Evolutionary conservation across 2,329 filamentous ascomycete species (phyloP), one percentile per base, ranked within the genome.

Genomic region (Neonectria magnoliae): DNA sequence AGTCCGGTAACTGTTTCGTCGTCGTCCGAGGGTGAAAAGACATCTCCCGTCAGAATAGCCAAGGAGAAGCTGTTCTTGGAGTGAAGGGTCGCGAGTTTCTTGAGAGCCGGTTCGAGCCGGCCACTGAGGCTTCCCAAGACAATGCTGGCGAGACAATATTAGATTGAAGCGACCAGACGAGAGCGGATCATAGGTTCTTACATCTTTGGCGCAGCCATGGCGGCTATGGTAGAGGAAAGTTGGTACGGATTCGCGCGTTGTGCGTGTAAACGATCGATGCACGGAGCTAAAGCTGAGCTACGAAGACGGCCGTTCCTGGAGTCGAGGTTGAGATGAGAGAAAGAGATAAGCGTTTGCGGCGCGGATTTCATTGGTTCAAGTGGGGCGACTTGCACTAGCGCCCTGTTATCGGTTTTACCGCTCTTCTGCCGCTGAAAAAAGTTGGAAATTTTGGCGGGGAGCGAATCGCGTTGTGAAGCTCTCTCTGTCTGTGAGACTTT

Each of bases 1-100:
- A 99, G 85, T 10, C 87, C 85, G 11, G 84, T 81, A 5, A 96
- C 80, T 10, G 80, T 76, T 13, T 87, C 84, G 44, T 89, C 83
- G 57, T 91, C 86, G 50, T 89, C 84, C 1, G 83, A 80, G 47
- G 85, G 80, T 18, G 85, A 82, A 75, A 98, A 98, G 7, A 98
- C 84, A 75, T 98, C 91, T 59, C 96, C 96, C 10, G 89, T 88
- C 33, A 97, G 82, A 60, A 99, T 89, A 16, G 93, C 94, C 73
- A 98, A 91, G 14, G 92, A 86, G 77, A 99, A 98, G 74, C 85
- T 87, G 76, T 98, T 96, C 81, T 98, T 98, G 38, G 89, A 83
- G 72, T 98, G 94, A 2, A 98, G 84, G 10, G 88, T 87, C 9
- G 90, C 84, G 20, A 98, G 83, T 80, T 98, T 99, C 65, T 88